These are phyloP conservation scores for Schizosaccharomyces lindneri DNA, from an alignment of 805 yeast species.

Conservation along the genomic window DNA sequence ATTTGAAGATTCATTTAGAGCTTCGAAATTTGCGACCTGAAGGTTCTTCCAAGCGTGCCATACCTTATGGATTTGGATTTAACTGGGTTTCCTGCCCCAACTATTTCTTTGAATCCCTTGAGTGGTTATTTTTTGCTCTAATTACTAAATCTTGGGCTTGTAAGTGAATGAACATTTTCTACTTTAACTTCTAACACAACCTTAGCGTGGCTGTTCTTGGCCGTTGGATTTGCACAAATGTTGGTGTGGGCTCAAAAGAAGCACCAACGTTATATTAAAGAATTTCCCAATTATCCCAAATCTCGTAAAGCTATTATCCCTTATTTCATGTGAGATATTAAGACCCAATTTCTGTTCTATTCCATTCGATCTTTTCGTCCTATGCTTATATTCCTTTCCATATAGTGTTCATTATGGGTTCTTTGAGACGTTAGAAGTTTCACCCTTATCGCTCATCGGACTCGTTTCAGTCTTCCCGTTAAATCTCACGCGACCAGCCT, in stretches of 20 bases:
- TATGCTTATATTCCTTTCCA: too few species aligned
- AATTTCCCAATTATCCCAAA: constrained; percentile 55
- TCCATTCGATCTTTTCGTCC: too few species aligned
- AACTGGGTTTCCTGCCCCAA: constrained; percentile 71
- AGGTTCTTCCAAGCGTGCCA: constrained; percentile 23
- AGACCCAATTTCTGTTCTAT: too few species aligned
- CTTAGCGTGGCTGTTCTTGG: constrained; percentile 40
- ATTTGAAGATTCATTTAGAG: constrained; percentile 43
- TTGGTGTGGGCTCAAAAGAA: constrained; percentile 75
- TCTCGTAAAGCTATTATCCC: constrained; percentile 64
- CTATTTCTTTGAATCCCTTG: constrained; percentile 62
- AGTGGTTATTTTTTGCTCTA: constrained; percentile 49
- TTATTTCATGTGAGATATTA: constrained; percentile 19
- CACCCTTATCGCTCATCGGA: too few species aligned
- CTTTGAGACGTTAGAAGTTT: too few species aligned
- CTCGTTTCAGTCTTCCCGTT: too few species aligned
- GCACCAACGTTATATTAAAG: constrained; percentile 39
- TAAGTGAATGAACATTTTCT: background rate
- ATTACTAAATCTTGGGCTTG: constrained; percentile 31
- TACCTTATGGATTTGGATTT: constrained; percentile 72
- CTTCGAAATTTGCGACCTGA: constrained; percentile 21
- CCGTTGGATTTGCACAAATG: constrained; percentile 63
- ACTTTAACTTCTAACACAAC: constrained; percentile 10
- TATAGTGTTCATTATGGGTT: too few species aligned
- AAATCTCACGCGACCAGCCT: too few species aligned